Evolutionary conservation across 306 rosid species (phyloP).

Genomic region (Quercus variabilis): DNA sequence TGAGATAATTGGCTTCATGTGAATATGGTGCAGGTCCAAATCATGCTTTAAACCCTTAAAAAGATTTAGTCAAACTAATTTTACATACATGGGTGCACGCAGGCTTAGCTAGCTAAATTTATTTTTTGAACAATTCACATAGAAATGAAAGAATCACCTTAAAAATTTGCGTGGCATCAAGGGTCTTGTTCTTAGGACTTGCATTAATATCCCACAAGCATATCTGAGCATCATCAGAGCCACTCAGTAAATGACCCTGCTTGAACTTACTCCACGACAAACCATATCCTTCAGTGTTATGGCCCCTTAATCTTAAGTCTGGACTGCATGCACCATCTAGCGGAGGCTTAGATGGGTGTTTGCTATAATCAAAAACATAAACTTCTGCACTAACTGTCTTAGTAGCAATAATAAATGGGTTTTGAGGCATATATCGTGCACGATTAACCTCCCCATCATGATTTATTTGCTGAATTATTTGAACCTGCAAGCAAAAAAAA

Average conservation of each 20-base stretch:
- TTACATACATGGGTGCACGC: neutral
- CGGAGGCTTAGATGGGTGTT: constrained; percentile 96
- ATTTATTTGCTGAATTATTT: constrained; percentile 93
- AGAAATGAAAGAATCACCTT: constrained; percentile 44
- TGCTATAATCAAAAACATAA: constrained; percentile 90
- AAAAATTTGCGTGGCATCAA: constrained; percentile 82
- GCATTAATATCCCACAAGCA: constrained; percentile 96
- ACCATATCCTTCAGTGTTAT: constrained; percentile 95
- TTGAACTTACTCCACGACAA: constrained; percentile 95
- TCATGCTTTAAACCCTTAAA: neutral
- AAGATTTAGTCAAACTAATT: neutral
- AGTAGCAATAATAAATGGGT: constrained; percentile 81
- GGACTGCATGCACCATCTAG: constrained; percentile 94
- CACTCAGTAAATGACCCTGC: constrained; percentile 88
- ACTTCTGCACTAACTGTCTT: constrained; percentile 94
- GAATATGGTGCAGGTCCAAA: neutral
- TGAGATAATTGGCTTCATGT: neutral
- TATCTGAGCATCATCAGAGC: constrained; percentile 99
- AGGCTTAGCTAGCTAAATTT: neutral
- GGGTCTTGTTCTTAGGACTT: constrained; percentile 65
- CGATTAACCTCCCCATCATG: constrained; percentile 98
- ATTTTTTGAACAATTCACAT: neutral
- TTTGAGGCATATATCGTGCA: constrained; percentile 95
- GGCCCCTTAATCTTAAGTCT: constrained; percentile 86
- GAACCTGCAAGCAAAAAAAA: constrained; percentile 42